Conservation (phyloP, 768 basidiomycete genomes). For the Trametes cinnabarina region DNA sequence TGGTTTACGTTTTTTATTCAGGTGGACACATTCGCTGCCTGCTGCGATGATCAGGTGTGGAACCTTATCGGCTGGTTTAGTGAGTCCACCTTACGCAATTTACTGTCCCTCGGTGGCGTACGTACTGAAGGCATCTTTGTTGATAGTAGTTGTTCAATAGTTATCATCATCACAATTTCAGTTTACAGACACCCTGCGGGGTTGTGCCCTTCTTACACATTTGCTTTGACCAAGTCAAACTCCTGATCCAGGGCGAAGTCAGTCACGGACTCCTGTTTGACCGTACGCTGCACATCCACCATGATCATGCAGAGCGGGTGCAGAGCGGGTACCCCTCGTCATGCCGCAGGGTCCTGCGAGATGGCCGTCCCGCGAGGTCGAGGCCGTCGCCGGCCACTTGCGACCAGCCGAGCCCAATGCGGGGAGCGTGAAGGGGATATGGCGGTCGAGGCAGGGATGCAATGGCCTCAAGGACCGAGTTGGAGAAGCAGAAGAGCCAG, state of each 20-base stretch:
- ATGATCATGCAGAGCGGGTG: not conserved
- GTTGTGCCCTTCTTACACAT: not conserved
- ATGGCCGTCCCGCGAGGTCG: not conserved
- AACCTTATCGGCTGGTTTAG: no score
- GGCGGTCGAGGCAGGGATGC: constrained; percentile 15
- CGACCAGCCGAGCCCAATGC: constrained; percentile 14
- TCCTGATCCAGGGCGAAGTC: constrained; percentile 7
- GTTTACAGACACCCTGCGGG: no score
- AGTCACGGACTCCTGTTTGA: constrained; percentile 5
- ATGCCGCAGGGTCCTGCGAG: not conserved
- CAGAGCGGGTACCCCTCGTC: not conserved
- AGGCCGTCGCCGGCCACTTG: not conserved
- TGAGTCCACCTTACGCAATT: no score
- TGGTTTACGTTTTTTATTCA: no score
- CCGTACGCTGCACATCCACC: constrained; percentile 2
- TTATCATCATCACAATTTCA: no score
- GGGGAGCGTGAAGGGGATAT: constrained; percentile 15
- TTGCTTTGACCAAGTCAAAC: not conserved
- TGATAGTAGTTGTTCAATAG: no score
- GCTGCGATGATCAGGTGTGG: no score
- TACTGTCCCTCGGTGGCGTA: no score
- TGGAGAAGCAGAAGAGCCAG: constrained; percentile 5
- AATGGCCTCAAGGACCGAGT: constrained; percentile 10
- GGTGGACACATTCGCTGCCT: no score
- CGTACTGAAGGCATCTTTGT: no score